Evolutionary conservation across 2,329 filamentous ascomycete species (phyloP).

Genomic region (Colletotrichum orchidophilum): DNA sequence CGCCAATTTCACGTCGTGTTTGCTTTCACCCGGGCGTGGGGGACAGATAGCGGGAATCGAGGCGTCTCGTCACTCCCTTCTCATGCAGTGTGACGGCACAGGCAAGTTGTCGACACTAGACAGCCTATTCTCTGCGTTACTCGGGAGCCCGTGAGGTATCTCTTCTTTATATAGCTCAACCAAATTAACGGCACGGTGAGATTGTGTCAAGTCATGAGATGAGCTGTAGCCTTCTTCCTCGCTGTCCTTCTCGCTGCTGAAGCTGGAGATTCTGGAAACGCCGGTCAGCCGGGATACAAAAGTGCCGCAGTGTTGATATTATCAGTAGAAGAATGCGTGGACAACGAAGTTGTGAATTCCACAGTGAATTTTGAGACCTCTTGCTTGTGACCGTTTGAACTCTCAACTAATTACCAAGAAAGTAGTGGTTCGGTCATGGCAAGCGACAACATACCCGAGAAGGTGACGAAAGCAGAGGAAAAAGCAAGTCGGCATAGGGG

Average conservation of each 20-base stretch:
- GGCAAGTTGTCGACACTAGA: neutral
- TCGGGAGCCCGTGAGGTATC: neutral
- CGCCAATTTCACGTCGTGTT: neutral
- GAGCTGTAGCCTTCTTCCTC: neutral
- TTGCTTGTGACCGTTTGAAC: neutral
- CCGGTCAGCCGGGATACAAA: neutral
- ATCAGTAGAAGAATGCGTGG: neutral
- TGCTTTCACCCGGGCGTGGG: slow-evolving; percentile 17
- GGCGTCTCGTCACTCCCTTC: neutral
- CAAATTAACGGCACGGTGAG: neutral
- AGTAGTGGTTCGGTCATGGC: neutral
- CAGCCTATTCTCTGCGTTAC: neutral
- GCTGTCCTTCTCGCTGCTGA: neutral
- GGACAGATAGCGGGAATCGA: neutral
- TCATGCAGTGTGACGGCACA: slow-evolving; percentile 11
- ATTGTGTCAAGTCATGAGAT: neutral
- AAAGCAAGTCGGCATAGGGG: neutral
- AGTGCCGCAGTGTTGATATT: too few species aligned
- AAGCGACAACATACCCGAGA: neutral
- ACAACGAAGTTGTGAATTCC: neutral
- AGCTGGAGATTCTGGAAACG: neutral
- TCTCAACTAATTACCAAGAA: neutral
- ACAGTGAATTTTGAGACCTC: too few species aligned
- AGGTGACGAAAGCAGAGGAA: neutral
- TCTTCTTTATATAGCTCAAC: neutral